Evolutionary conservation across 352 stramenopile species (phyloP), one percentile per base, ranked within the genome.

Genomic region (Elongisporangium undulatum): DNA sequence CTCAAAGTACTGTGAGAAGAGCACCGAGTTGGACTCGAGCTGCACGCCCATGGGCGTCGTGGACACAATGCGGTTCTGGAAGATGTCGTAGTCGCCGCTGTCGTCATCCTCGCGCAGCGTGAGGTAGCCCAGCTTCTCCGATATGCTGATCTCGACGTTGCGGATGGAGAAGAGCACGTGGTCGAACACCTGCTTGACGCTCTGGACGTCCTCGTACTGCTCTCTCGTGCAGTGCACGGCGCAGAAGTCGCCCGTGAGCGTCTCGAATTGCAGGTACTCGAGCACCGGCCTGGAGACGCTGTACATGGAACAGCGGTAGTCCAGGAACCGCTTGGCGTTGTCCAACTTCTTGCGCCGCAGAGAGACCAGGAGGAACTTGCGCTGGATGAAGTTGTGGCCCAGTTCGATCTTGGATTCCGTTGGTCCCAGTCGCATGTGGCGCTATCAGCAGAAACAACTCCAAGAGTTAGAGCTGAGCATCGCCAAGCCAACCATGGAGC

Each of bases 221-320:
- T 80, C 57, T 3, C 85, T 56, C n/a, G 68, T 72, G 50, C 83
- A 85, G 8, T 71, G 66, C 49, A 79, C 58, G 17, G 68, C 80
- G 56, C 69, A 78, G 13, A 75, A 82, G 24, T 83, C 75, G 6
- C 80, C 74, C 0, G 17, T 56, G 0, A 65, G 45, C 6, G 62
- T 74, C 60, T 81, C 75, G 55, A 81, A 90, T 24, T 72, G 64
- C n/a, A 72, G 67, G 20, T 84, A 70, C 22, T 75, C 67, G 15
- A 63, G 39, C 13, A 77, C 53, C 3, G 62, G 24, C 23, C 68
- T 71, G 39, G 63, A 69, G 29, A 64, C 66, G 24, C 69, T 56
- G 13, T 78, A 50, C 0, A 64, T 26, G 6, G 55, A 51, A 2
- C 66, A 45, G 10, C 74, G 69, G 24, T 66, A 62, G 38, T 60